phyloP scores from a whole-genome alignment of 345 rosid genomes.

The Bruguiera sexangula region DNA sequence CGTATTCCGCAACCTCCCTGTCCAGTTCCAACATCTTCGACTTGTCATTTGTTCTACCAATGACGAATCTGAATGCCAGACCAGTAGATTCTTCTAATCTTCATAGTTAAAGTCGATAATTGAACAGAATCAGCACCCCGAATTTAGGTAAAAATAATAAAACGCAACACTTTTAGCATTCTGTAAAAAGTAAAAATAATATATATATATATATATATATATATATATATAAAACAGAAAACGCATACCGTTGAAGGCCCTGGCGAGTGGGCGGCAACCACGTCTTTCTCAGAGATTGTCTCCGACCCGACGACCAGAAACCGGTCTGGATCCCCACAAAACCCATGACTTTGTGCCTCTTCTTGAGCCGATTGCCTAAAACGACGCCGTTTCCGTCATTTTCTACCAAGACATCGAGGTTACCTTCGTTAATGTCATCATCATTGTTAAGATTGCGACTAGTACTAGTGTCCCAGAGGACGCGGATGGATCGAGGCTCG shows the following conservation, averaged over 20 bases:
- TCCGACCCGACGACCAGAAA: slow-evolving; percentile 57
- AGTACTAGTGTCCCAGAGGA: slow-evolving; percentile 53
- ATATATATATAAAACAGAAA: not conserved
- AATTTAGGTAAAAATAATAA: not conserved
- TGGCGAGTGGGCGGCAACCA: slow-evolving; percentile 91
- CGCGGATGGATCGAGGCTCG: slow-evolving; percentile 51
- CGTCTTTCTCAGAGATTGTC: slow-evolving; percentile 70
- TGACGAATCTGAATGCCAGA: slow-evolving; percentile 69
- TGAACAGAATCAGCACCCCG: not conserved
- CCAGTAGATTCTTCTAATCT: slow-evolving; percentile 92
- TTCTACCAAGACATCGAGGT: not conserved
- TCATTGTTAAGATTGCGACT: slow-evolving; percentile 5
- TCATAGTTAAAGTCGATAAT: slow-evolving; percentile 10
- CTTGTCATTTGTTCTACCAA: slow-evolving; percentile 61
- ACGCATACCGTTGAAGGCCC: slow-evolving; percentile 63
- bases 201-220: no score
- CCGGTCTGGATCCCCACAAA: slow-evolving; percentile 94
- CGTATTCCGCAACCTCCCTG: slow-evolving; percentile 69
- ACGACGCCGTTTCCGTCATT: slow-evolving; percentile 6
- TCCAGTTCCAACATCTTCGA: slow-evolving; percentile 60
- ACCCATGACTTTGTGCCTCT: slow-evolving; percentile 76
- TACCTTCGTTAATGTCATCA: not conserved
- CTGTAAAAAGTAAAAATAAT: not conserved
- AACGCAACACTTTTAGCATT: no score
- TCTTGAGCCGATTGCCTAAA: slow-evolving; percentile 21